These are phyloP conservation scores for Veloboletus limbatus DNA, from an alignment of 1,284 basidiomycete species.

Conservation along the genomic window DNA sequence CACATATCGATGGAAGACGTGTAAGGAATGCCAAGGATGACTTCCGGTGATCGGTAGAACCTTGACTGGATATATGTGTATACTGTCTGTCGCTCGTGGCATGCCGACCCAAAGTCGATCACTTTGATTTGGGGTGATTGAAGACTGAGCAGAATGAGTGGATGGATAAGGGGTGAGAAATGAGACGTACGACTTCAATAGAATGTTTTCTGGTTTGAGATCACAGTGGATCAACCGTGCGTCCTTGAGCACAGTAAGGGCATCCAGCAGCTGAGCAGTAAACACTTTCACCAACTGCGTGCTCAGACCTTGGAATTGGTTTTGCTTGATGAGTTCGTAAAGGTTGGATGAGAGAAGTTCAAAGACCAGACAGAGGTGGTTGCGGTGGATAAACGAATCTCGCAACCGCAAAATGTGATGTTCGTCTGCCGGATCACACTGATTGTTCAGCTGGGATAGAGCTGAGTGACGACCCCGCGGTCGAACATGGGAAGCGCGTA, in stretches of 20 bases:
- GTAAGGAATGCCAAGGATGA: slow-evolving; percentile 93
- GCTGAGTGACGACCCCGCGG: not conserved
- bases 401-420: slow-evolving; percentile 95
- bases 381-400: slow-evolving; percentile 96
- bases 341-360: slow-evolving; percentile 97
- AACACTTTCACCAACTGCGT: slow-evolving; percentile 98
- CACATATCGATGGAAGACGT: slow-evolving; percentile 95
- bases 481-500: slow-evolving; percentile 40
- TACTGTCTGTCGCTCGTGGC: slow-evolving; percentile 97
- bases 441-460: slow-evolving; percentile 74
- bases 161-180: not conserved
- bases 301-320: slow-evolving; percentile 96
- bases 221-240: slow-evolving; percentile 97
- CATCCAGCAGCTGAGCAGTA: slow-evolving; percentile 92
- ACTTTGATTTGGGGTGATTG: slow-evolving; percentile 99
- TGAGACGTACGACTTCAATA: slow-evolving; percentile 82
- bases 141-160: slow-evolving; percentile 48
- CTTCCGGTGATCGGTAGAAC: slow-evolving; percentile 98
- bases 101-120: slow-evolving; percentile 98
- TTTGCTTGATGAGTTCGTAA: slow-evolving; percentile 99
- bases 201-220: slow-evolving; percentile 95
- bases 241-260: slow-evolving; percentile 90
- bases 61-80: slow-evolving; percentile 99
- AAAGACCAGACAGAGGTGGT: slow-evolving; percentile 96
- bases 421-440: slow-evolving; percentile 90